phyloP scores from a whole-genome alignment of 495 filamentous ascomycete species.

The Penicillium tannophilum region DNA sequence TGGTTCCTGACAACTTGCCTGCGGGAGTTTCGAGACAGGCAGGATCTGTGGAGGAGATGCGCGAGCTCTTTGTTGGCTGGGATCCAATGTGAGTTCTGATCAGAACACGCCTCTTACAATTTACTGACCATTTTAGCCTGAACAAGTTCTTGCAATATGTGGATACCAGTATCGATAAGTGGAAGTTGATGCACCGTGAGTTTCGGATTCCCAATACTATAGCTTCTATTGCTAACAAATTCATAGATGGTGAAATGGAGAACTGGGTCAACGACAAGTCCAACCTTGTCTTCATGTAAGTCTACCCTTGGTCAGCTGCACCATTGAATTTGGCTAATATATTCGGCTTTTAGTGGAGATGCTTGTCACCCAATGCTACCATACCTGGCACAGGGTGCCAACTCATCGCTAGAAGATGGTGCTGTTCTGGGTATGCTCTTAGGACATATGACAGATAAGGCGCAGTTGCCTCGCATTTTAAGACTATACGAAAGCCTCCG shows the following conservation, averaged over 20 bases:
- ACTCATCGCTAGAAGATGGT: constrained; percentile 54
- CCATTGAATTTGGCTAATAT: not conserved
- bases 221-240: not conserved
- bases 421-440: constrained; percentile 51
- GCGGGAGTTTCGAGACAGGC: constrained; percentile 51
- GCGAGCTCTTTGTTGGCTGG: constrained; percentile 60
- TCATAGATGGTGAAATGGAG: constrained; percentile 38
- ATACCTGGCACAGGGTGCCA: constrained; percentile 63
- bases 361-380: constrained; percentile 70
- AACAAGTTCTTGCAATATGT: constrained; percentile 40
- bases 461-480: constrained; percentile 51
- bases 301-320: not conserved
- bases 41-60: constrained; percentile 69
- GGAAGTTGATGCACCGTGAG: constrained; percentile 64
- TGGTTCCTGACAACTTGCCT: constrained; percentile 71
- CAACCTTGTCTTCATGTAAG: constrained; percentile 42
- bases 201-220: not conserved
- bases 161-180: constrained; percentile 52
- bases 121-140: constrained; percentile 20
- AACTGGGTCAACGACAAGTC: constrained; percentile 40
- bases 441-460: constrained; percentile 37
- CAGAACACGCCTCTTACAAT: not conserved
- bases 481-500: constrained; percentile 60
- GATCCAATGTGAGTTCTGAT: constrained; percentile 45
- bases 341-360: constrained; percentile 47